phyloP scores from a whole-genome alignment of 2,329 filamentous ascomycete species.

The Talaromyces atroroseus region DNA sequence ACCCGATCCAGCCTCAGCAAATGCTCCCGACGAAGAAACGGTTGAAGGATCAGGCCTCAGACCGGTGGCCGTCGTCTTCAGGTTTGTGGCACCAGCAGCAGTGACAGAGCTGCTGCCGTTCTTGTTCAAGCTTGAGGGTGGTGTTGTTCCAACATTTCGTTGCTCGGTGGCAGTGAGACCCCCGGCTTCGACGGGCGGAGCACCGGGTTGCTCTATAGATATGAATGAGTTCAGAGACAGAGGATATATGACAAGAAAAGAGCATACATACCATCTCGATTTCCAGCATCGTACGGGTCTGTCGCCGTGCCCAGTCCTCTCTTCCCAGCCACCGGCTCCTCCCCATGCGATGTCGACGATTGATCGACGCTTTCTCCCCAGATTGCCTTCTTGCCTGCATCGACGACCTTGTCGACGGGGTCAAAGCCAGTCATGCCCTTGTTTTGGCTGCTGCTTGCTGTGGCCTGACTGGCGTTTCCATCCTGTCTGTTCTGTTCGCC shows the following conservation, averaged over 20 bases:
- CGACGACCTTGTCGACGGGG: constrained; percentile 39
- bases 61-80: constrained; percentile 6
- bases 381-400: constrained; percentile 45
- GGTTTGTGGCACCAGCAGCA: neutral
- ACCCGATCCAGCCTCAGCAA: constrained; percentile 5
- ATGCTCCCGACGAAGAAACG: constrained; percentile 4
- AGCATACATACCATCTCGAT: constrained; percentile 58
- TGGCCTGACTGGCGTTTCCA: neutral
- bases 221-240: neutral
- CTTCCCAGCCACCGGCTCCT: constrained; percentile 68
- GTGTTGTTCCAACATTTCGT: constrained; percentile 2
- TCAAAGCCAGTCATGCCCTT: constrained; percentile 1
- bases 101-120: neutral
- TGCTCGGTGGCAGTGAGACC: constrained; percentile 6
- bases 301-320: constrained; percentile 60
- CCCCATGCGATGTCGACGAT: constrained; percentile 30
- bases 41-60: constrained; percentile 8
- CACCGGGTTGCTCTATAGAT: constrained; percentile 5
- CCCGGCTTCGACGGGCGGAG: neutral
- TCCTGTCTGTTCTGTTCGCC: constrained; percentile 1
- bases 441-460: neutral
- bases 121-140: neutral
- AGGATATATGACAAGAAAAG: too few species aligned
- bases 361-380: constrained; percentile 41
- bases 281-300: constrained; percentile 76